phyloP scores from a whole-genome alignment of 768 basidiomycete genomes.

The Collybiopsis luxurians region DNA sequence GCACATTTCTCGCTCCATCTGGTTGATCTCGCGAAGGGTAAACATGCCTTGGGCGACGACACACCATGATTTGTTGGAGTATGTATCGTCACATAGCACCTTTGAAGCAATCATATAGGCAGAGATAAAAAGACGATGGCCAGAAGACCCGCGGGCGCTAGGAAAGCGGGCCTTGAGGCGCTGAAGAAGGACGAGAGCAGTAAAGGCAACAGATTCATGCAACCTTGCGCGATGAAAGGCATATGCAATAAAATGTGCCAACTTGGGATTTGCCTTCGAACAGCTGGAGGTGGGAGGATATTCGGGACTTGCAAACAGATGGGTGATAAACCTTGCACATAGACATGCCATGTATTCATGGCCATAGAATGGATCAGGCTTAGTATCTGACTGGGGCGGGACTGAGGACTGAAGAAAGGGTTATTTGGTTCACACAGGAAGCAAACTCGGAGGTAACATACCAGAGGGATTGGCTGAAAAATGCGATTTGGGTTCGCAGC shows the following conservation, averaged over 20 bases:
- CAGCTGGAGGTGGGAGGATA: constrained; percentile 58
- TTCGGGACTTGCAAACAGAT: constrained; percentile 85
- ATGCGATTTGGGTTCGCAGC: constrained; percentile 4
- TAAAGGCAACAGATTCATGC: constrained; percentile 66
- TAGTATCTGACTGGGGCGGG: constrained; percentile 23
- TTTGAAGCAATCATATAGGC: constrained; percentile 93
- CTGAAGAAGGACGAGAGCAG: constrained; percentile 66
- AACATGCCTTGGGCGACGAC: constrained; percentile 91
- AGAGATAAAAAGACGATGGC: constrained; percentile 87
- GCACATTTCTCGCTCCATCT: constrained; percentile 95
- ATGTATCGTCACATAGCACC: constrained; percentile 93
- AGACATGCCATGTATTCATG: constrained; percentile 71
- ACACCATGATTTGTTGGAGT: constrained; percentile 91
- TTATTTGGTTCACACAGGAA: not conserved
- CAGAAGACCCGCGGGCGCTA: constrained; percentile 85
- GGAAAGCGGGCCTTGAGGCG: constrained; percentile 91
- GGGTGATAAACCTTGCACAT: constrained; percentile 77
- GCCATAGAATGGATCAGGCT: constrained; percentile 70
- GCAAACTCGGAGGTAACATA: constrained; percentile 9
- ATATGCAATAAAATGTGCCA: constrained; percentile 84
- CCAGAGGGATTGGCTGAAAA: constrained; percentile 16
- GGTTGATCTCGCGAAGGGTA: constrained; percentile 84
- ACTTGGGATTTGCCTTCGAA: constrained; percentile 54
- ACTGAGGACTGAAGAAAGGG: constrained; percentile 23
- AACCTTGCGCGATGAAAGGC: constrained; percentile 83